phyloP scores from a whole-genome alignment of 2,329 filamentous ascomycete species.

The Calonectria henricotiae region DNA sequence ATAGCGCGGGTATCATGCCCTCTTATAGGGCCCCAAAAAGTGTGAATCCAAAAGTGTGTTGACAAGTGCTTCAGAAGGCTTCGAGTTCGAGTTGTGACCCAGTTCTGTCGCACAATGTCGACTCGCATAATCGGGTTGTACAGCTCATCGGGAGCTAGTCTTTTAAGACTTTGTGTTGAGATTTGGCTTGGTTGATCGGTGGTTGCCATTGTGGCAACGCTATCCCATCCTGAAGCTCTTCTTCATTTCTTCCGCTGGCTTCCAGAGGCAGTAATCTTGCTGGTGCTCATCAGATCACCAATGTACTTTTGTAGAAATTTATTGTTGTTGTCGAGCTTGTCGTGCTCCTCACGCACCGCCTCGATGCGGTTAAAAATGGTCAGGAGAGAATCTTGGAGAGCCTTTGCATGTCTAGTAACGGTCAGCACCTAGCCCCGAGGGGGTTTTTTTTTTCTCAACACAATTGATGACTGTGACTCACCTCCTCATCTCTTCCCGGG shows the following conservation, averaged over 20 bases:
- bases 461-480: conserved; percentile 54
- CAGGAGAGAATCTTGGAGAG: conserved; percentile 89
- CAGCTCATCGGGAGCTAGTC: not conserved
- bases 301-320: conserved; percentile 99
- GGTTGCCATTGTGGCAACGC: not conserved
- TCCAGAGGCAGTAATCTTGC: conserved; percentile 77
- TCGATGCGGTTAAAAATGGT: conserved; percentile 95
- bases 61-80: conserved; percentile 40
- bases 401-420: conserved; percentile 82
- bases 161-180: not conserved
- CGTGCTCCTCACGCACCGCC: conserved; percentile 92
- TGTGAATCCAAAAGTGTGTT: conserved; percentile 44
- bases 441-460: not conserved
- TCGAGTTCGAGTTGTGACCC: conserved; percentile 22
- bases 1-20: conserved; percentile 55
- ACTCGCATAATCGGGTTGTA: not conserved
- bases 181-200: conserved; percentile 1
- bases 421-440: conserved; percentile 38
- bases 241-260: conserved; percentile 70
- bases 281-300: conserved; percentile 93
- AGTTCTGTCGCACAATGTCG: not conserved
- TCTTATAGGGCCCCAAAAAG: conserved; percentile 45
- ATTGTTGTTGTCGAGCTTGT: conserved; percentile 97
- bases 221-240: not conserved
- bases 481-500: conserved; percentile 77